Conservation (phyloP, 305 asterid species). For the Caryopteris hybrid region DNA sequence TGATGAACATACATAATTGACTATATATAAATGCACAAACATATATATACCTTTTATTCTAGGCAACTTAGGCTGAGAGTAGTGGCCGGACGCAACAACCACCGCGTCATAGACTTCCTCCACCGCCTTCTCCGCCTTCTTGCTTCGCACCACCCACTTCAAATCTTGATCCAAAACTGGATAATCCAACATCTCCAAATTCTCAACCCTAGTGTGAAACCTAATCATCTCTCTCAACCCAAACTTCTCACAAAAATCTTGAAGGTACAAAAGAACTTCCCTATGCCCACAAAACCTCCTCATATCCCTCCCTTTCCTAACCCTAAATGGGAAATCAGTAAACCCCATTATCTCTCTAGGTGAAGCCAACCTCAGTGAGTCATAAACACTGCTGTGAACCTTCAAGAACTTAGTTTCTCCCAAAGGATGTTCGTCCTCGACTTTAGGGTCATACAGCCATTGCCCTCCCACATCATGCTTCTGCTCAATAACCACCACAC, state of each 20-base stretch:
- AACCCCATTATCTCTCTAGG: slow-evolving; percentile 94
- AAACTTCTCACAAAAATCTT: slow-evolving; percentile 70
- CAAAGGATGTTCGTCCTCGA: slow-evolving; percentile 47
- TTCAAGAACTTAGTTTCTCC: slow-evolving; percentile 27
- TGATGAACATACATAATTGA: not conserved
- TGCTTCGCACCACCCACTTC: slow-evolving; percentile 73
- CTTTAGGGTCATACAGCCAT: slow-evolving; percentile 62
- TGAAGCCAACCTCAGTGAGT: slow-evolving; percentile 57
- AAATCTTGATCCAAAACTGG: slow-evolving; percentile 31
- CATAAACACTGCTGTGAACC: slow-evolving; percentile 73
- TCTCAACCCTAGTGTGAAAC: slow-evolving; percentile 55
- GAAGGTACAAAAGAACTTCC: slow-evolving; percentile 59
- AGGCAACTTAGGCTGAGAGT: slow-evolving; percentile 76
- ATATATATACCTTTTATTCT: slow-evolving; percentile 51
- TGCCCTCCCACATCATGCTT: slow-evolving; percentile 83
- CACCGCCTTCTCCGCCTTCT: slow-evolving; percentile 32
- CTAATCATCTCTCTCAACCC: slow-evolving; percentile 68
- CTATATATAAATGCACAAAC: not conserved
- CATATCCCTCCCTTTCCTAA: slow-evolving; percentile 59
- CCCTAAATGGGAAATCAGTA: slow-evolving; percentile 68
- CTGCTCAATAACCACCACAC: slow-evolving; percentile 66
- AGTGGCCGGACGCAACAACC: slow-evolving; percentile 95
- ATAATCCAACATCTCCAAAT: slow-evolving; percentile 53
- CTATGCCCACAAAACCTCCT: slow-evolving; percentile 84
- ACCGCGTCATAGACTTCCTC: slow-evolving; percentile 77